These are phyloP conservation scores for Chiua virens DNA, from an alignment of 768 basidiomycete genomes.

Conservation along the genomic window DNA sequence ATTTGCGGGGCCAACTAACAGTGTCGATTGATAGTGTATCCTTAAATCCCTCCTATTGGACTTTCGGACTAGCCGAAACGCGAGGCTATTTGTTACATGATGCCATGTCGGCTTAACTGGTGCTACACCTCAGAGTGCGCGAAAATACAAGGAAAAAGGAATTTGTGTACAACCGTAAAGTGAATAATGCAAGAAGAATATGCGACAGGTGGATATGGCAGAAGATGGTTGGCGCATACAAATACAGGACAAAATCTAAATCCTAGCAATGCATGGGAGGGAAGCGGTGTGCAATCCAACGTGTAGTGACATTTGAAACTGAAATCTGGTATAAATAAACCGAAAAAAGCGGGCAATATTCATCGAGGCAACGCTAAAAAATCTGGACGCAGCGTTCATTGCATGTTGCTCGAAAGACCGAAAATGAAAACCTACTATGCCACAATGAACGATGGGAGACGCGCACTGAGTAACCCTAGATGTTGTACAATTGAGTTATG, in stretches of 20 bases:
- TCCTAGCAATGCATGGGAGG: slow-evolving; percentile 23
- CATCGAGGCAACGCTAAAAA: not conserved
- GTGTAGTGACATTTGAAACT: slow-evolving; percentile 2
- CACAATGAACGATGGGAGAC: slow-evolving; percentile 5
- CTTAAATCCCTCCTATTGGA: not conserved
- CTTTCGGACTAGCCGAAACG: not conserved
- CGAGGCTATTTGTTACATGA: slow-evolving; percentile 12
- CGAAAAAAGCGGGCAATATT: not conserved
- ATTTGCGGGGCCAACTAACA: slow-evolving; percentile 72
- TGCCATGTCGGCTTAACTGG: slow-evolving; percentile 9
- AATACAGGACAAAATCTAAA: slow-evolving; percentile 16
- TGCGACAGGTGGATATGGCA: slow-evolving; percentile 13
- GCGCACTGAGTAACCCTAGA: no score
- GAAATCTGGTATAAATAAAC: slow-evolving; percentile 4
- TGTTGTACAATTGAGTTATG: not conserved
- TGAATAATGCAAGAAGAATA: slow-evolving; percentile 11
- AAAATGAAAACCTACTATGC: slow-evolving; percentile 9
- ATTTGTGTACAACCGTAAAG: slow-evolving; percentile 22
- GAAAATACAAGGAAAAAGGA: slow-evolving; percentile 6
- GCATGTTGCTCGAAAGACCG: not conserved
- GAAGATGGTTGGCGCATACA: slow-evolving; percentile 8
- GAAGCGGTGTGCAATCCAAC: slow-evolving; percentile 3
- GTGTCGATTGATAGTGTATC: slow-evolving; percentile 5
- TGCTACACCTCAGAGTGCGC: slow-evolving; percentile 22
- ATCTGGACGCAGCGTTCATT: slow-evolving; percentile 1